Evolutionary conservation across 2,329 filamentous ascomycete genomes (phyloP).

Genomic region (Thermomyces lanuginosus): DNA sequence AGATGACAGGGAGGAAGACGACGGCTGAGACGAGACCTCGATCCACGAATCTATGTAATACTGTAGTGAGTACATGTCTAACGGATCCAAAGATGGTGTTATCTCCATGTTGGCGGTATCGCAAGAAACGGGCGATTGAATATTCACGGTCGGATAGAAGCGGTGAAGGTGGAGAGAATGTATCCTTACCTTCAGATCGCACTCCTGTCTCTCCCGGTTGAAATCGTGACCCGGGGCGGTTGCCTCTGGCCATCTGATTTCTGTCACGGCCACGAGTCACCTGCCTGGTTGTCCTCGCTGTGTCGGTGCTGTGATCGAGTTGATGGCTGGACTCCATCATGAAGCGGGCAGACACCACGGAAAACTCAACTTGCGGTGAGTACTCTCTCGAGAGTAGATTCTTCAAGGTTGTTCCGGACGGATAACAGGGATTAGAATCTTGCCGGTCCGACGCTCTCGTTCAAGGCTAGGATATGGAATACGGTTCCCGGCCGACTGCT

Average conservation of each 20-base stretch:
- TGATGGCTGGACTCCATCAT: too few species aligned
- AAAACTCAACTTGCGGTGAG: too few species aligned
- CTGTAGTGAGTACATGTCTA: constrained; percentile 28
- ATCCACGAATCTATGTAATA: constrained; percentile 75
- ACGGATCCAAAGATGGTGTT: constrained; percentile 4
- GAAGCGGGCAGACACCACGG: too few species aligned
- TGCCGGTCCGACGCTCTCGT: too few species aligned
- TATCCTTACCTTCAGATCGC: constrained; percentile 29
- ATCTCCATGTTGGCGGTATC: constrained; percentile 1
- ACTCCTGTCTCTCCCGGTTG: constrained; percentile 19
- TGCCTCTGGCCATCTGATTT: constrained; percentile 16
- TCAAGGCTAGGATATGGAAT: too few species aligned
- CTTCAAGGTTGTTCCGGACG: too few species aligned
- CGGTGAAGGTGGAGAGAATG: constrained; percentile 1
- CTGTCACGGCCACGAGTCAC: too few species aligned
- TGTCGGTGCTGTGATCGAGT: too few species aligned
- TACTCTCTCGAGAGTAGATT: too few species aligned
- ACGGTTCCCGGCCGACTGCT: too few species aligned
- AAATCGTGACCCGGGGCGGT: constrained; percentile 17
- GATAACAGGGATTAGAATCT: too few species aligned
- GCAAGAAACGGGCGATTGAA: constrained; percentile 2
- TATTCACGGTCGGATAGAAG: constrained; percentile 1
- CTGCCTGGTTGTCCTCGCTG: too few species aligned
- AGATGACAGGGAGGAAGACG: constrained; percentile 79
- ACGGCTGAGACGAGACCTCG: constrained; percentile 81